Evolutionary conservation across 345 rosid species (phyloP).

Genomic region (Arabis hirsuta): DNA sequence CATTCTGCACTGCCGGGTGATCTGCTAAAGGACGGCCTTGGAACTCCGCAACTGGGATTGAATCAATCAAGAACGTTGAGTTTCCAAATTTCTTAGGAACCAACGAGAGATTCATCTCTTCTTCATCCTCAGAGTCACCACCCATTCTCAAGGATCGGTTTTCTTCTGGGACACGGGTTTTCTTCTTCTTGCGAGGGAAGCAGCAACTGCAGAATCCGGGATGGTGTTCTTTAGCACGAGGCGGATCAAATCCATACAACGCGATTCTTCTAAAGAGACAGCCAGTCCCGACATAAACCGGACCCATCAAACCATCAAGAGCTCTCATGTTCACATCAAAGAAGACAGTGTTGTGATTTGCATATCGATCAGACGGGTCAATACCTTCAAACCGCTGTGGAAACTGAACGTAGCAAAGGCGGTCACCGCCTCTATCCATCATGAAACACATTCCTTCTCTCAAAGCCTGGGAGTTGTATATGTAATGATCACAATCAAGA

Average conservation of each 20-base stretch:
- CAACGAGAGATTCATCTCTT: slow-evolving; percentile 83
- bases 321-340: slow-evolving; percentile 99
- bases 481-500: slow-evolving; percentile 98
- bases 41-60: slow-evolving; percentile 91
- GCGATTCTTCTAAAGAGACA: slow-evolving; percentile 95
- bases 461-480: slow-evolving; percentile 92
- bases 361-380: slow-evolving; percentile 97
- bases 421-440: slow-evolving; percentile 99
- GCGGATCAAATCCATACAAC: slow-evolving; percentile 92
- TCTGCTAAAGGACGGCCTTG: slow-evolving; percentile 98
- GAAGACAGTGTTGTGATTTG: slow-evolving; percentile 96
- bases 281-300: slow-evolving; percentile 96
- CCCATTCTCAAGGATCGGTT: slow-evolving; percentile 90
- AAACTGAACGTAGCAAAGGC: slow-evolving; percentile 93
- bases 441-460: slow-evolving; percentile 99
- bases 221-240: slow-evolving; percentile 83
- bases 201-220: slow-evolving; percentile 81
- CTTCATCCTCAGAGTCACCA: slow-evolving; percentile 88
- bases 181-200: slow-evolving; percentile 69
- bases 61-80: slow-evolving; percentile 83
- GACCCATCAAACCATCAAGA: slow-evolving; percentile 98
- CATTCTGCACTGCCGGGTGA: slow-evolving; percentile 95
- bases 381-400: slow-evolving; percentile 99
- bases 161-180: slow-evolving; percentile 68
- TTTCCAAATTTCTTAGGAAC: slow-evolving; percentile 87